Evolutionary conservation across 192 early-diverging fungal genomes (phyloP).

Genomic region (Podila minutissima): DNA sequence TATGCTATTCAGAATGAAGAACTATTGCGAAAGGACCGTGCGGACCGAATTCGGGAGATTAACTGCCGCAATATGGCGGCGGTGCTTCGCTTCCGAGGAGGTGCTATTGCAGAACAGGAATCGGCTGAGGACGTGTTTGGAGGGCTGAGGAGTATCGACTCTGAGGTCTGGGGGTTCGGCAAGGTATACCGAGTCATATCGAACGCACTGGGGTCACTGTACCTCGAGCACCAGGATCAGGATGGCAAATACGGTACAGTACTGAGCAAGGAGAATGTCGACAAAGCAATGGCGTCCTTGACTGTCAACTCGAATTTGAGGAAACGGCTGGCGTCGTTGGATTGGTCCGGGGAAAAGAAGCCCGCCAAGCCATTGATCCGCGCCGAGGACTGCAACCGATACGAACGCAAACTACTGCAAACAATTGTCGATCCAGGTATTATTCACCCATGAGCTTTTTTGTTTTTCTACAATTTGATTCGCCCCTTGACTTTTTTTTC

Average conservation of each 20-base stretch:
- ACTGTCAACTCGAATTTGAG: slow-evolving; percentile 21
- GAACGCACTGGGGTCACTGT: slow-evolving; percentile 54
- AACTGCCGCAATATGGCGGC: slow-evolving; percentile 57
- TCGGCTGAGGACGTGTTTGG: slow-evolving; percentile 13
- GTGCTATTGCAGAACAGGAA: slow-evolving; percentile 9
- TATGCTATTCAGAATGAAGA: slow-evolving; percentile 23
- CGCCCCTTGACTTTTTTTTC: background rate
- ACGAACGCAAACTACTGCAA: slow-evolving; percentile 81
- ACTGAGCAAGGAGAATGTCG: slow-evolving; percentile 25
- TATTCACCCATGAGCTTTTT: background rate
- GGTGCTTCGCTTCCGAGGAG: slow-evolving; percentile 50
- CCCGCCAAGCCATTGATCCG: slow-evolving; percentile 33
- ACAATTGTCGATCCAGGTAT: slow-evolving; percentile 85
- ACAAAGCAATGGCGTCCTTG: slow-evolving; percentile 26
- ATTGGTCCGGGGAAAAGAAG: slow-evolving; percentile 32
- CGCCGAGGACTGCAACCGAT: slow-evolving; percentile 59
- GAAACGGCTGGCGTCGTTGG: background rate
- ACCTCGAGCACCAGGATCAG: slow-evolving; percentile 5
- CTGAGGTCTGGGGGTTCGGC: slow-evolving; percentile 56
- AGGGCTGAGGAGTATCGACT: slow-evolving; percentile 39
- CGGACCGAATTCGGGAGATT: slow-evolving; percentile 49
- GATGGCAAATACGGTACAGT: background rate
- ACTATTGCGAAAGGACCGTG: slow-evolving; percentile 49
- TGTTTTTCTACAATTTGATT: background rate
- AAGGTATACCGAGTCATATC: slow-evolving; percentile 59